Evolutionary conservation across 2,329 filamentous ascomycete genomes (phyloP), one percentile per base, ranked within the genome.

Genomic region (Phyllosticta citrichinensis): DNA sequence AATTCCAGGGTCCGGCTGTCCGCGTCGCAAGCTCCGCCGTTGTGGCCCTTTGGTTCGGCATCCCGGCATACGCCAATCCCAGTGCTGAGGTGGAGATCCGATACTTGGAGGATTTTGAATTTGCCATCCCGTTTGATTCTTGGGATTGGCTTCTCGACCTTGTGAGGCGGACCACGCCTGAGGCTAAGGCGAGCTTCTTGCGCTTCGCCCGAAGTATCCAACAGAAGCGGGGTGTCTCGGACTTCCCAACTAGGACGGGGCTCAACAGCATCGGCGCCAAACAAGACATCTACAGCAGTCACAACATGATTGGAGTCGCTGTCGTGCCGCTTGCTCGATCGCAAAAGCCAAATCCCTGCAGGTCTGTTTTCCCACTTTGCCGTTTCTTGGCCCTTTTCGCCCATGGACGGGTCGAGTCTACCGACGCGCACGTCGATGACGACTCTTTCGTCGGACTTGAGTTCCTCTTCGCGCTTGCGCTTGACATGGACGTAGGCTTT

Each of bases 81-180:
- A 2, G 94, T 99, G 69, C 91, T 93, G 61, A 99, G 77, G 74
- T 99, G 94, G 63, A 97, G 77, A 76, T 99, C 94, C n/a, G 91
- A 88, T 60, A 96, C 80, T 75, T 99, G 94, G 82, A 99, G 85
- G 65, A 99, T 96, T 79, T 97, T 97, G 79, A 97, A 97, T 67
- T 88, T 91, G 30, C 93, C 94, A 71, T 94, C 91, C 64, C 95
- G 91, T 52, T 84, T 83, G 64, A 99, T 90, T 62, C 89, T 84
- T 11, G 87, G 89, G 50, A 84, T 78, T 0, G 89, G 88, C 71
- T 87, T 91, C 68, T 85, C 82, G 40, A 81, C 73, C 65, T 86
- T 83, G 22, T 79, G 77, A 22, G 83, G 83, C 57, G 80, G 78
- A 2, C 94, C 93, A 67, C 89, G 83, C 57, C 90, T 84, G 56